phyloP scores from a whole-genome alignment of 2,329 filamentous ascomycete genomes.

The Rugonectria rugulosa region DNA sequence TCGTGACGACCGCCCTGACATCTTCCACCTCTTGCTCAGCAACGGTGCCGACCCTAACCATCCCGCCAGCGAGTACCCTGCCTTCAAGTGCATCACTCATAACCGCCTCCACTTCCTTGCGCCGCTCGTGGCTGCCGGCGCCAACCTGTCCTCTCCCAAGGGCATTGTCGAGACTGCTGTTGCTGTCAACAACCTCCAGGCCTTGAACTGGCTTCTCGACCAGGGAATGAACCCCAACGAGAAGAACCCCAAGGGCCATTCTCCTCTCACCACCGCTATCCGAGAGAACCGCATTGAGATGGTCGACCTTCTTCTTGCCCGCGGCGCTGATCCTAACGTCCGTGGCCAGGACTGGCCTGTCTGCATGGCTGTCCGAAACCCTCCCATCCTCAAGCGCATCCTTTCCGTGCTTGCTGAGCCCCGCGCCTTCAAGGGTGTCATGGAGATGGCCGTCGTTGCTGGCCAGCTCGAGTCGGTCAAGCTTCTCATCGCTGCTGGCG shows the following conservation, averaged over 20 bases:
- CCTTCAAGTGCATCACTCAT: constrained; percentile 74
- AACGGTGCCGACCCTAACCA: constrained; percentile 70
- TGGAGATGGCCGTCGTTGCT: constrained; percentile 73
- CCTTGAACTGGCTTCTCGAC: constrained; percentile 66
- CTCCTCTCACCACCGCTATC: constrained; percentile 72
- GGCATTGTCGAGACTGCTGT: constrained; percentile 73
- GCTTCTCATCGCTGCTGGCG: constrained; percentile 68
- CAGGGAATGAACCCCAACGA: constrained; percentile 68
- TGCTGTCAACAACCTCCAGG: constrained; percentile 66
- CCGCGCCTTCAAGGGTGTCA: constrained; percentile 69
- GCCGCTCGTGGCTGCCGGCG: constrained; percentile 66
- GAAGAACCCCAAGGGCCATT: constrained; percentile 63
- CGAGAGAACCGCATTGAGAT: constrained; percentile 65
- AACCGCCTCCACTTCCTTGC: constrained; percentile 68
- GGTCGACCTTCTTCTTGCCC: constrained; percentile 63
- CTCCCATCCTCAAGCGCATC: constrained; percentile 65
- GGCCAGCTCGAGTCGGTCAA: constrained; percentile 73
- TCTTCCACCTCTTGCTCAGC: constrained; percentile 65
- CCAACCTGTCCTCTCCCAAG: constrained; percentile 64
- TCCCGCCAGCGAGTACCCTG: constrained; percentile 68
- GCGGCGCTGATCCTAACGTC: constrained; percentile 68
- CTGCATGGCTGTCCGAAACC: constrained; percentile 71
- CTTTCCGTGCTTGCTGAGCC: constrained; percentile 64
- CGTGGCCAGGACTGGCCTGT: constrained; percentile 75
- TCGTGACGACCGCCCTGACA: constrained; percentile 69